Conservation (phyloP, 345 rosid genomes). For the Eucalyptus victrix region DNA sequence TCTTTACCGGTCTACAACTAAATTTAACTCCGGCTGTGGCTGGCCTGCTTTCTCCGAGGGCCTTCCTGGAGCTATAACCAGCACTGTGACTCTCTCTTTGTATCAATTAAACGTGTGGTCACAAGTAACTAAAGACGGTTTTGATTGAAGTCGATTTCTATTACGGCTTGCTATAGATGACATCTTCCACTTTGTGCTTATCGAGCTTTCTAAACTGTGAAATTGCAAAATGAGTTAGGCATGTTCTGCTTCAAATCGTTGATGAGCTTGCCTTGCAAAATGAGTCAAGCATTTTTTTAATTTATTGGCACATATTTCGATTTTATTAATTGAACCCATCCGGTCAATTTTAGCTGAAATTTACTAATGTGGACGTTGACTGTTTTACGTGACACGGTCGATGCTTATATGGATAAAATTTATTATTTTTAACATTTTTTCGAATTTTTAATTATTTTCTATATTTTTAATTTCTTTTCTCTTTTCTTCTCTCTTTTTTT, state of each 20-base stretch:
- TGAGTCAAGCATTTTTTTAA: too few relatives aligned
- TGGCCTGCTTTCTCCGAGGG: constrained; percentile 97
- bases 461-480: too few relatives aligned
- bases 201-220: neutral
- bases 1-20: constrained; percentile 67
- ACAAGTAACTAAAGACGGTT: neutral
- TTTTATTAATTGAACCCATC: too few relatives aligned
- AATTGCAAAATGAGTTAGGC: neutral
- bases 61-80: constrained; percentile 71
- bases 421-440: too few relatives aligned
- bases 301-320: too few relatives aligned
- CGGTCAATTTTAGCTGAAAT: too few relatives aligned
- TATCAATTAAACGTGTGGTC: neutral
- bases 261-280: too few relatives aligned
- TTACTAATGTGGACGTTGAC: too few relatives aligned
- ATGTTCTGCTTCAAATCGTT: neutral
- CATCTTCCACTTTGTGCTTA: neutral
- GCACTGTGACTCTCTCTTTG: constrained; percentile 24
- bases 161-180: neutral
- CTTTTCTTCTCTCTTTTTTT: too few relatives aligned
- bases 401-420: too few relatives aligned
- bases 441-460: too few relatives aligned
- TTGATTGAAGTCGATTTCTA: neutral
- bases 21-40: constrained; percentile 79
- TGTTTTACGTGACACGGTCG: too few relatives aligned